These are phyloP conservation scores for Penicillium canariense DNA, from an alignment of 495 filamentous ascomycete species.

Conservation along the genomic window DNA sequence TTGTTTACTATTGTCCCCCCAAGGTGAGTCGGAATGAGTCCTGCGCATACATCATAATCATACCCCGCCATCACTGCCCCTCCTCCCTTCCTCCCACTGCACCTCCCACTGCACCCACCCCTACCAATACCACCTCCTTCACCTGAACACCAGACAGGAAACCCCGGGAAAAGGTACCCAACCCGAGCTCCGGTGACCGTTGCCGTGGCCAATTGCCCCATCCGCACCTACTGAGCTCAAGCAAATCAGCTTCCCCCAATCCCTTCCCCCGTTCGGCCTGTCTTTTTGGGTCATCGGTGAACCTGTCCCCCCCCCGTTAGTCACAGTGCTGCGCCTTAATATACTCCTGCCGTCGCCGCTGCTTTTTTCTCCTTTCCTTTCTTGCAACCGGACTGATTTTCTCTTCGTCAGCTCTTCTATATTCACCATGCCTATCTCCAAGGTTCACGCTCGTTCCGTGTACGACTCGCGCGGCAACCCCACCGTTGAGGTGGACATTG, in stretches of 20 bases:
- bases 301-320: slow-evolving; percentile 40
- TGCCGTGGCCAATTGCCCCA: slow-evolving; percentile 26
- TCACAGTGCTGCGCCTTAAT: slow-evolving; percentile 32
- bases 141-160: slow-evolving; percentile 6
- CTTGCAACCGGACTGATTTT: slow-evolving; percentile 25
- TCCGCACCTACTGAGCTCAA: slow-evolving; percentile 18
- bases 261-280: slow-evolving; percentile 26
- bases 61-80: slow-evolving; percentile 24
- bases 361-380: slow-evolving; percentile 23
- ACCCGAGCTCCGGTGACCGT: slow-evolving; percentile 20
- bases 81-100: slow-evolving; percentile 2
- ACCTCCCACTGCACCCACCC: background rate
- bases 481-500: slow-evolving; percentile 92
- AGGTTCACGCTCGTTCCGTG: slow-evolving; percentile 97
- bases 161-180: slow-evolving; percentile 7
- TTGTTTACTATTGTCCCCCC: slow-evolving; percentile 14
- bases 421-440: slow-evolving; percentile 85
- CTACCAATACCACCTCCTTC: background rate
- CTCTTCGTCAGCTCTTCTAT: slow-evolving; percentile 25
- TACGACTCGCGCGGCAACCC: slow-evolving; percentile 99
- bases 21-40: slow-evolving; percentile 28
- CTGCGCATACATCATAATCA: no score
- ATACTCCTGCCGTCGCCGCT: slow-evolving; percentile 17
- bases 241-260: slow-evolving; percentile 22
- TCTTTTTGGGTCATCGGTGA: slow-evolving; percentile 52